Evolutionary conservation across 331 rosid genomes (phyloP).

Genomic region (Arachis monticola): DNA sequence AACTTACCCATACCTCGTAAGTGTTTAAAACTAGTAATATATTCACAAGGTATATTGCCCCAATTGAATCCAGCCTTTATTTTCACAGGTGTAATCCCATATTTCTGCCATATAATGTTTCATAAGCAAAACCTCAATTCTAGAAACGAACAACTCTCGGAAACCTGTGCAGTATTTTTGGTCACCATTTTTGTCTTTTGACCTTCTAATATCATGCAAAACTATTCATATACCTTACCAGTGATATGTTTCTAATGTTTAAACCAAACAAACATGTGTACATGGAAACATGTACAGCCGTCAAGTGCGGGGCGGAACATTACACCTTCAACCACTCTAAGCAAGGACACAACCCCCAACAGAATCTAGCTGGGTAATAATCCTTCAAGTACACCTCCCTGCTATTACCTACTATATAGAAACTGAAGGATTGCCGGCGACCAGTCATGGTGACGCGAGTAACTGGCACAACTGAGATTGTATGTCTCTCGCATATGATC

Average conservation of each 20-base stretch:
- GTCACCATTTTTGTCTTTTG: not conserved
- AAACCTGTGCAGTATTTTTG: not conserved
- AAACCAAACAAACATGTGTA: not conserved
- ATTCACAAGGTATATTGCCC: not conserved
- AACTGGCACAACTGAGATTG: constrained; percentile 86
- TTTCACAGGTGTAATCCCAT: constrained; percentile 3
- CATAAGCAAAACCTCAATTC: constrained; percentile 10
- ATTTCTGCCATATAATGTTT: not conserved
- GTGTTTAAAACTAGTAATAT: too few species aligned
- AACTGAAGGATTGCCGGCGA: constrained; percentile 72
- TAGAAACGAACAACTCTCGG: not conserved
- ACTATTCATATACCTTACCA: not conserved
- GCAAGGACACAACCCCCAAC: constrained; percentile 97
- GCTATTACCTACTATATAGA: constrained; percentile 78
- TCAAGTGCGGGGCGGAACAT: constrained; percentile 25
- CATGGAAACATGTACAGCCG: constrained; percentile 8
- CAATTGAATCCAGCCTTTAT: constrained; percentile 32
- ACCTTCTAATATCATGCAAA: not conserved
- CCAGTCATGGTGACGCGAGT: constrained; percentile 85
- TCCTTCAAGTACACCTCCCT: constrained; percentile 89
- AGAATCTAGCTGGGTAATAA: constrained; percentile 78
- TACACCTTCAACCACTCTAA: constrained; percentile 92
- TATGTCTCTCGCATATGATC: constrained; percentile 87
- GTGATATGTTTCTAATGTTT: not conserved
- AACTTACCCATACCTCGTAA: too few species aligned